These are phyloP conservation scores for Escallonia rubra DNA, from an alignment of 129 eudicot species.

Conservation along the genomic window DNA sequence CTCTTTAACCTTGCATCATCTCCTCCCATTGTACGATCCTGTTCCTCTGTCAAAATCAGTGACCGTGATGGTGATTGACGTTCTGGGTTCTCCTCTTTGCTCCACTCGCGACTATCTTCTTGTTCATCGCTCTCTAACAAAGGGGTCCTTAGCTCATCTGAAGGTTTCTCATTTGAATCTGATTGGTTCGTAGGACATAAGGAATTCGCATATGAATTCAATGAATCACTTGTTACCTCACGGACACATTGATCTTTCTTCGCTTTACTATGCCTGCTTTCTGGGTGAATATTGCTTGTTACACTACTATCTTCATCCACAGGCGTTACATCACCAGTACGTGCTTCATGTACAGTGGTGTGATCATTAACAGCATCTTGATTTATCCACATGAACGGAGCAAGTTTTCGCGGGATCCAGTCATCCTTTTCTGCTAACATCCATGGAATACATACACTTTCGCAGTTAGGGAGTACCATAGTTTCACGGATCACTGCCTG, in stretches of 20 bases:
- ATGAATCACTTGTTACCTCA: conserved; percentile 8
- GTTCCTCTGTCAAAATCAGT: conserved; percentile 21
- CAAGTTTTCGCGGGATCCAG: conserved; percentile 70
- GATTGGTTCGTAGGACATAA: conserved; percentile 11
- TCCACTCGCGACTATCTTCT: conserved; percentile 7
- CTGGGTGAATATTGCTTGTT: conserved; percentile 10
- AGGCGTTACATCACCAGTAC: conserved; percentile 13
- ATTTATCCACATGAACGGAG: conserved; percentile 71
- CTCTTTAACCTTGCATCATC: conserved; percentile 46
- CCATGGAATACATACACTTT: conserved; percentile 56
- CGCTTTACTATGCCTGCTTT: conserved; percentile 21
- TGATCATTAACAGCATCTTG: conserved; percentile 32
- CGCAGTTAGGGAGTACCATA: conserved; percentile 81
- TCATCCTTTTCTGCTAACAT: conserved; percentile 93
- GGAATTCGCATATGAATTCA: conserved; percentile 10
- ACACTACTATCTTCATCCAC: conserved; percentile 26
- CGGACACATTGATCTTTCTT: conserved; percentile 13
- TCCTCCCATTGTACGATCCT: conserved; percentile 23
- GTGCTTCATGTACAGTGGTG: conserved; percentile 24
- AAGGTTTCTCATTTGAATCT: conserved; percentile 3
- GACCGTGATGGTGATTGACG: conserved; percentile 24
- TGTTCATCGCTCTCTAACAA: conserved; percentile 33
- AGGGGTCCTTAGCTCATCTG: conserved; percentile 37
- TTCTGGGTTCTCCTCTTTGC: conserved; percentile 35
- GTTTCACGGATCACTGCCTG: conserved; percentile 86